Percentiles rank a stretch among this genome's conserved stretches.
These are phyloP conservation scores for Arachnomyces sp. DNA, from an alignment of 2,329 filamentous ascomycete genomes.

Conservation along the genomic window DNA sequence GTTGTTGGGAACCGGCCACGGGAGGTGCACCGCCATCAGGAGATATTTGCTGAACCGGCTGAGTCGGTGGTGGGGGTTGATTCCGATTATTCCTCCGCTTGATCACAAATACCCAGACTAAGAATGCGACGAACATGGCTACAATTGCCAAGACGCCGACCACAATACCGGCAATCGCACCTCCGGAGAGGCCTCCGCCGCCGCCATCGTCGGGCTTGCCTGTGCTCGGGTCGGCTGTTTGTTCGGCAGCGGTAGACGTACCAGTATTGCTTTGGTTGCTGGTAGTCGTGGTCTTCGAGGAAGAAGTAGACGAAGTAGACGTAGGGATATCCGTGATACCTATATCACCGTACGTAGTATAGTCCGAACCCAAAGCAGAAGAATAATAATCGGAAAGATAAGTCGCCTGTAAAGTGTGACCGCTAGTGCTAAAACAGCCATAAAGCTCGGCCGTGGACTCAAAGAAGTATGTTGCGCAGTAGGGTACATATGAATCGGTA, in stretches of 20 bases:
- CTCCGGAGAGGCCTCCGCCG: conserved; percentile 5
- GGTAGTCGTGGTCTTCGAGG: no score
- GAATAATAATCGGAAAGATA: conserved; percentile 13
- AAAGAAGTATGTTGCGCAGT: conserved; percentile 14
- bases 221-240: not conserved
- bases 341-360: not conserved
- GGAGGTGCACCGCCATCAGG: no score
- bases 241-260: not conserved
- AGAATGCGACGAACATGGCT: conserved; percentile 6
- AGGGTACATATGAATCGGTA: conserved; percentile 9
- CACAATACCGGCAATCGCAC: conserved; percentile 14
- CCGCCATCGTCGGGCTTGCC: not conserved
- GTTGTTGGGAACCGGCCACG: no score
- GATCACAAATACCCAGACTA: conserved; percentile 11
- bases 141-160: conserved; percentile 11
- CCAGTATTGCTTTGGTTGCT: no score
- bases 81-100: conserved; percentile 7
- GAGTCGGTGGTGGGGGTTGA: no score
- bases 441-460: conserved; percentile 7
- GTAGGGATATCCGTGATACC: no score
- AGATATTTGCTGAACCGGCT: no score
- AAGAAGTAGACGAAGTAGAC: no score
- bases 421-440: conserved; percentile 10
- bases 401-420: conserved; percentile 8
- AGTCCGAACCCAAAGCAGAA: conserved; percentile 12